Evolutionary conservation across 352 stramenopile species (phyloP), one percentile per base, ranked within the genome.

Genomic region (Phytopythium ostracodes): DNA sequence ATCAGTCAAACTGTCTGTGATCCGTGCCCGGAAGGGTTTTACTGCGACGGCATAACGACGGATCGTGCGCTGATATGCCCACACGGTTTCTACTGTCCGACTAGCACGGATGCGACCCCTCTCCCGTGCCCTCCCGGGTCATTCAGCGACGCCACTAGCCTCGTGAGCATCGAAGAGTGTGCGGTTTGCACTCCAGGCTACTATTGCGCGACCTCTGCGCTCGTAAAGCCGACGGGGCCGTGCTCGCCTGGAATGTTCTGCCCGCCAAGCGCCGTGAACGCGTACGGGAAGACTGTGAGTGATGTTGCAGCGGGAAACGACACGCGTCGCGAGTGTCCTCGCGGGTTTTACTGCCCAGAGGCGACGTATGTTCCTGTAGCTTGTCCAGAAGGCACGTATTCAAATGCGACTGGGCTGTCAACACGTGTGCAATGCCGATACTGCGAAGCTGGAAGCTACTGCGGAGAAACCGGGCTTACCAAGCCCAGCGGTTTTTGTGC

Each of bases 321-420:
- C 12, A 82, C 66, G 0, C 75, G 33, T 2, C 33, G 77, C n/a
- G 52, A 68, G 10, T 97, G 90, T 69, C 74, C 86, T 18, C 50
- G 46, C 8, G 93, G 93, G 6, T 61, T 68, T 0, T 97, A 91
- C 55, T 98, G 92, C 44, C 75, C 77, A 1, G 62, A 84, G 64
- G 83, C 73, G n/a, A 92, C 89, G 3, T 80, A 84, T 14, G 46
- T 81, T 0, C 86, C 89, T 1, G 56, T 71, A 33, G 70, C 75
- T 14, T 96, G 87, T 49, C 77, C 81, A 0, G 58, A 68, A 62
- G 83, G 85, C 15, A 81, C 81, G 0, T 94, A 88, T 55, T 86
- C 81, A 0, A 86, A 87, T 42, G 56, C 60, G 1, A 75, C 70
- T 2, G 77, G 81, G 12, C 65, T 92, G 5, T 42, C 60, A 1